These are phyloP conservation scores for Mortierella sp. DNA, from an alignment of 371 early-diverging fungal genomes.

Conservation along the genomic window DNA sequence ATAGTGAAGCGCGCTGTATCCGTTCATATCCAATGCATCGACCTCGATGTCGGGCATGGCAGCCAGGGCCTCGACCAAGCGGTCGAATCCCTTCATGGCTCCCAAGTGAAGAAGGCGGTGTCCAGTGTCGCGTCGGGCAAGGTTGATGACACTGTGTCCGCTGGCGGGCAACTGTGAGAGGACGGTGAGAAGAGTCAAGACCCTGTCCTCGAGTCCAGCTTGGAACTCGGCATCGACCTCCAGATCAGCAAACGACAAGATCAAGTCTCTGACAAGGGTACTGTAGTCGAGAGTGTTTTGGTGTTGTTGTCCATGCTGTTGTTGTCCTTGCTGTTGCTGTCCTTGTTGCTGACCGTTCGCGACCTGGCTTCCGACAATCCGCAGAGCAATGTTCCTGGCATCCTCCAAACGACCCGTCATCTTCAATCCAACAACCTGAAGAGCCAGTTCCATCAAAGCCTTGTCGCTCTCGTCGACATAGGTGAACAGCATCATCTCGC, in stretches of 20 bases:
- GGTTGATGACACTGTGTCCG: constrained; percentile 36
- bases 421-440: constrained; percentile 89
- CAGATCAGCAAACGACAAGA: constrained; percentile 50
- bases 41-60: constrained; percentile 38
- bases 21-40: constrained; percentile 53
- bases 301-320: constrained; percentile 39
- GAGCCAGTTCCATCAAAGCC: constrained; percentile 88
- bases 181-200: constrained; percentile 41
- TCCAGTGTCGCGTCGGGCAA: constrained; percentile 44
- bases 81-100: constrained; percentile 55
- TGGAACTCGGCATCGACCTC: constrained; percentile 27
- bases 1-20: constrained; percentile 57
- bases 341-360: constrained; percentile 54
- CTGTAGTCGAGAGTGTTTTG: constrained; percentile 43
- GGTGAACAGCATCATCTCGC: constrained; percentile 71
- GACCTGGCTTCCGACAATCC: constrained; percentile 78
- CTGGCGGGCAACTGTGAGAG: constrained; percentile 39
- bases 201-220: constrained; percentile 48
- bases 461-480: constrained; percentile 83
- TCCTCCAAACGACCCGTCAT: constrained; percentile 85
- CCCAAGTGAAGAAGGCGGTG: constrained; percentile 50
- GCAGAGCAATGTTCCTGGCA: constrained; percentile 81
- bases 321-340: constrained; percentile 37
- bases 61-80: constrained; percentile 30
- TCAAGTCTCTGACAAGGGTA: constrained; percentile 47